Base-by-base conservation (phyloP, 2,329 filamentous ascomycete genomes). In the Ophiosphaerella narmari region DNA sequence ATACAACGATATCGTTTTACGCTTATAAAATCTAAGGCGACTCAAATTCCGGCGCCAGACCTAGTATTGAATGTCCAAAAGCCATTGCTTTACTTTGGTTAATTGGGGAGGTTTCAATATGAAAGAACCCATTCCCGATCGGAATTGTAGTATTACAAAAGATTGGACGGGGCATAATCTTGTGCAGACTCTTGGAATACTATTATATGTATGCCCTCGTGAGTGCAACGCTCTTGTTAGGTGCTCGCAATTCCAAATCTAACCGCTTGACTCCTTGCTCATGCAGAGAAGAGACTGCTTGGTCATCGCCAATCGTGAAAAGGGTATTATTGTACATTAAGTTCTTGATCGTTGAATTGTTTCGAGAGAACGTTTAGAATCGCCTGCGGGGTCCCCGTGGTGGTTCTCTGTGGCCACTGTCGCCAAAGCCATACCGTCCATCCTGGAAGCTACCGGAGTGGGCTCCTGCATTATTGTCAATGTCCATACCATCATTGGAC, bases 341-440 rank as follows among this genome's bases (percentile, higher is more conserved):
- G 42, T 51, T 50, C 49, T 50, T 32, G 40, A 52, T 39, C 43
- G 42, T 33, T 37, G 46, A 26, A 40, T 32, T 29, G 36, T 6
- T n/a, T 33, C 5, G 36, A 12, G n/a, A n/a, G 42, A 33, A 33
- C 14, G 9, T 57, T 50, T 62, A 72, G 55, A 63, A 72, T 36
- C 69, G 67, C 45, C 65, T 59, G 43, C 69, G 68, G 3, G 69
- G 69, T 34, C 69, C 69, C 36, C 67, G 61, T 9, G 69, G 69
- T 13, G 66, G 65, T 9, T 69, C 63, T 39, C 54, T 50, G 7
- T 54, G 63, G 16, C 51, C 46, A 23, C 57, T 53, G 35, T 71
- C 70, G 35, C 59, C 68, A 60, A 76, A 79, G 26, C 75, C 76
- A 44, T 71, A 77, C 38, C 76, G 65, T 6, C 77, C 75, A 48